Base-by-base conservation (phyloP, 192 early-diverging fungal genomes). In the Linnemannia exigua region DNA sequence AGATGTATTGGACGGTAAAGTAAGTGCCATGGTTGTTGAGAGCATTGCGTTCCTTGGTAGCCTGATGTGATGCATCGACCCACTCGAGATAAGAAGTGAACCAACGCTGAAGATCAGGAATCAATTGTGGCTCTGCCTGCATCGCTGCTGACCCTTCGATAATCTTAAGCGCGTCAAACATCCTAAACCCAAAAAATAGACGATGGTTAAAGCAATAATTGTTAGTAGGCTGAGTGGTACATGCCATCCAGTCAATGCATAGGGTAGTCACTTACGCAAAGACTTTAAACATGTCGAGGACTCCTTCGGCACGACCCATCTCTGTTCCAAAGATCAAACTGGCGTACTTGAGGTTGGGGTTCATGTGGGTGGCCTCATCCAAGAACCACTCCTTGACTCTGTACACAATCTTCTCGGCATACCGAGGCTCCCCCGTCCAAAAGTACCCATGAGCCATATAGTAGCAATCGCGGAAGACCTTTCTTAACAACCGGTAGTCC, bases 21-120 rank as follows among this genome's bases (percentile, higher is more conserved):
- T 89, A 91, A 9, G 92, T 90, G 77, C 91, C 92, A 41, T 92
- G 92, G 74, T 92, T 91, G 84, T 92, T 88, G 41, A 75, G 47
- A 17, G 86, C 80, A 14, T 66, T 79, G 12, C 58, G 47, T 72
- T 90, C 89, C 25, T 77, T 70, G 52, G 77, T 76, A 36, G 88
- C 88, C 19, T 88, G 67, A 20, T 58, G 51, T 12, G 82, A 87
- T 15, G 25, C 76, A 12, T 77, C 70, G 7, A 89, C 54, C 89
- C 89, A 90, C 3, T 69, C 67, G 8, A 78, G 25, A 58, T 90
- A 90, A 12, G 51, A 31, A 1, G 78, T 73, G 61, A 90, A 89
- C 89, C 89, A 90, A 2, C 11, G 66, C 28, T 82, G 80, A 22
- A 90, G 77, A 22, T 79, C 69, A 16, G 75, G 67, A 28, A 81